A percentile compares a stretch with the other conserved stretches of the same genome.
phyloP scores from a whole-genome alignment of 164 flowering plant species.

The Chloranthus sessilifolius region DNA sequence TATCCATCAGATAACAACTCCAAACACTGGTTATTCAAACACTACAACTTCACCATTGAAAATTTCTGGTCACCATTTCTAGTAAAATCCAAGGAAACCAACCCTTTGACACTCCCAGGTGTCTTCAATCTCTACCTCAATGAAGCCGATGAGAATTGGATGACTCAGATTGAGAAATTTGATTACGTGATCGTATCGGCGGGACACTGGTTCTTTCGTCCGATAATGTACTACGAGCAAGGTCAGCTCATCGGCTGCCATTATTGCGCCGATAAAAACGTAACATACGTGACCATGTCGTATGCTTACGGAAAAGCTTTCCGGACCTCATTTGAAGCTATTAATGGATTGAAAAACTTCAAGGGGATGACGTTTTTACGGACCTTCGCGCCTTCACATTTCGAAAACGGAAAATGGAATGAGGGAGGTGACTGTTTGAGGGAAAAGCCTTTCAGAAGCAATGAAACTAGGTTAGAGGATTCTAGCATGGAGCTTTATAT shows the following conservation, averaged over 20 bases:
- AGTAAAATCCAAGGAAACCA: conserved; percentile 36
- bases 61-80: conserved; percentile 60
- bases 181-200: conserved; percentile 53
- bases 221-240: conserved; percentile 37
- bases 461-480: conserved; percentile 24
- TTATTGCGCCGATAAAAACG: conserved; percentile 31
- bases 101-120: conserved; percentile 19
- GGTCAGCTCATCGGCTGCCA: conserved; percentile 41
- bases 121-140: conserved; percentile 38
- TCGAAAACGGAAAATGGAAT: conserved; percentile 60
- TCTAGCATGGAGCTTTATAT: conserved; percentile 21
- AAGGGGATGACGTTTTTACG: conserved; percentile 42
- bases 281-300: conserved; percentile 34
- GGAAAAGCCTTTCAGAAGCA: conserved; percentile 34
- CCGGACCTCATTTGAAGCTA: conserved; percentile 46
- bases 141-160: conserved; percentile 30
- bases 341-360: conserved; percentile 28
- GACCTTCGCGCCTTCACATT: conserved; percentile 61
- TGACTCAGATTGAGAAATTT: conserved; percentile 35
- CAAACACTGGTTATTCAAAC: conserved; percentile 32
- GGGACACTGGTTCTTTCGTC: conserved; percentile 66
- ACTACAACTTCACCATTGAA: conserved; percentile 50
- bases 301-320: conserved; percentile 50
- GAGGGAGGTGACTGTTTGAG: conserved; percentile 64
- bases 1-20: conserved; percentile 12